Percentiles rank a stretch among this genome's conserved stretches.
Conservation (phyloP, 306 rosid species). For the Vigna nakashimae region DNA sequence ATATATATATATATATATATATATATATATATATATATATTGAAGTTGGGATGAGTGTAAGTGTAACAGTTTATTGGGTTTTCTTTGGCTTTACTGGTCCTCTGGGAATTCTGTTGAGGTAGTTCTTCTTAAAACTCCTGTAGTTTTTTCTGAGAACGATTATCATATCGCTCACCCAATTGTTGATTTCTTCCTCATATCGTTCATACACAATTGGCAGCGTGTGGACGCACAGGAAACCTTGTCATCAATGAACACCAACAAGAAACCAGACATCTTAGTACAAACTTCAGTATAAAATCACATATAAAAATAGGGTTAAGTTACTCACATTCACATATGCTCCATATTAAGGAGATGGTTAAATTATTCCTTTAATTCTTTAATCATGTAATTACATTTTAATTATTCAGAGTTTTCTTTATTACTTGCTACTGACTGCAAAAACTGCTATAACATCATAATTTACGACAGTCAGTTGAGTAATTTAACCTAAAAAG, state of each 20-base stretch:
- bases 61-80: slow-evolving; percentile 45
- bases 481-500: background rate
- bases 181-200: slow-evolving; percentile 67
- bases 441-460: background rate
- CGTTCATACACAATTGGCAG: slow-evolving; percentile 73
- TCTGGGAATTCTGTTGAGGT: slow-evolving; percentile 81
- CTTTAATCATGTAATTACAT: too few species aligned
- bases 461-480: background rate
- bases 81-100: slow-evolving; percentile 77
- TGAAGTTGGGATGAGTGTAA: background rate
- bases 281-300: slow-evolving; percentile 14
- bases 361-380: too few species aligned
- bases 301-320: background rate
- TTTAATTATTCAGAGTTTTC: too few species aligned
- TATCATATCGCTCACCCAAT: slow-evolving; percentile 47
- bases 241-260: slow-evolving; percentile 48
- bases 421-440: too few species aligned
- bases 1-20: too few species aligned
- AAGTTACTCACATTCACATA: background rate
- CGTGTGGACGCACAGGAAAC: slow-evolving; percentile 58
- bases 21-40: background rate
- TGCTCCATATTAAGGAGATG: background rate
- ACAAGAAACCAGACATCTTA: slow-evolving; percentile 35
- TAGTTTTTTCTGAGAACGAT: slow-evolving; percentile 56
- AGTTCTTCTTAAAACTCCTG: slow-evolving; percentile 54